phyloP scores from a whole-genome alignment of 2,329 filamentous ascomycete species.

The Clarireedia paspali region DNA sequence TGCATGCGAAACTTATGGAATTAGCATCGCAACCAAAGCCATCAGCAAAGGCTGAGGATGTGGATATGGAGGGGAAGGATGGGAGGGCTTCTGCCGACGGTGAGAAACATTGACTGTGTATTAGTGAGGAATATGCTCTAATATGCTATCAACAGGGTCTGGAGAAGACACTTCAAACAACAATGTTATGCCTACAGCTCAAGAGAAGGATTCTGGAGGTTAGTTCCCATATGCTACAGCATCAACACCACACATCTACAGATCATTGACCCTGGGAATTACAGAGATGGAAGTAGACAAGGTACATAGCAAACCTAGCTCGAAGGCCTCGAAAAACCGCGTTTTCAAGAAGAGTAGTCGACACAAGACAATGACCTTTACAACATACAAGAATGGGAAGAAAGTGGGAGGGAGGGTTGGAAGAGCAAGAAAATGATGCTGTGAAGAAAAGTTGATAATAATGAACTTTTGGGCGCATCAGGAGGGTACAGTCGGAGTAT shows the following conservation, averaged over 20 bases:
- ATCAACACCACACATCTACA: not conserved
- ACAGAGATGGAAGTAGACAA: conserved; percentile 52
- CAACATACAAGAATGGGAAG: conserved; percentile 46
- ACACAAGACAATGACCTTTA: conserved; percentile 54
- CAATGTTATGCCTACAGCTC: conserved; percentile 7
- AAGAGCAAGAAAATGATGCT: not conserved
- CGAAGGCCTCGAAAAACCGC: conserved; percentile 37
- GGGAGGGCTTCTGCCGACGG: conserved; percentile 9
- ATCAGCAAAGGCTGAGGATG: conserved; percentile 39
- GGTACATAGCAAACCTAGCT: conserved; percentile 31
- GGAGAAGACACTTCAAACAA: conserved; percentile 10
- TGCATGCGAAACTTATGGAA: conserved; percentile 80
- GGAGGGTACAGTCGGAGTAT: conserved; percentile 4
- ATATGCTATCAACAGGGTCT: conserved; percentile 12
- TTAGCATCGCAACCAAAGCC: conserved; percentile 71
- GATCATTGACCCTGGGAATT: conserved; percentile 4
- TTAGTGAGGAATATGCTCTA: conserved; percentile 4
- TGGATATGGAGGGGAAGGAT: conserved; percentile 40
- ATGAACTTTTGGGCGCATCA: not conserved
- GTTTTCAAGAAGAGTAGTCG: conserved; percentile 42
- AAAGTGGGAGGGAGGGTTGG: conserved; percentile 30
- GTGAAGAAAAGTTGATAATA: not conserved
- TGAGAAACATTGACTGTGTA: not conserved
- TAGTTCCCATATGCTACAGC: not conserved
- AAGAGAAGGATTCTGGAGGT: conserved; percentile 23